Evolutionary conservation across 495 filamentous ascomycete genomes (phyloP), one percentile per base, ranked within the genome.

Genomic region (Wilcoxina mikolae): DNA sequence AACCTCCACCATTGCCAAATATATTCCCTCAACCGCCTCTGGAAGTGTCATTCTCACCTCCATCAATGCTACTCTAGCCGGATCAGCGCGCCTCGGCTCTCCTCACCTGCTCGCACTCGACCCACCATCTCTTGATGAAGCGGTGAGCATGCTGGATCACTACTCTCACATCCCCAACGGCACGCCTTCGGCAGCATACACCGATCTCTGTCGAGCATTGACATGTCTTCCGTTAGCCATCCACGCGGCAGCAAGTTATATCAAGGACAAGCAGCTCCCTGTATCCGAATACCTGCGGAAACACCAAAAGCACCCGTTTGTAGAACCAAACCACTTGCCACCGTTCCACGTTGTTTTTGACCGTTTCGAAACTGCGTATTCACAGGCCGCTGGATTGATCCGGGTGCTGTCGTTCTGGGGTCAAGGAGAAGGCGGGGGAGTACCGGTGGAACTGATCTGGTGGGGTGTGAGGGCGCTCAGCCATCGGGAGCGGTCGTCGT

Each of bases 11-110:
- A 71, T 89, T 10, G 68, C 72, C 33, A 71, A 78, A 35, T 86
- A 83, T 58, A 77, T 91, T 9, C 85, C 85, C 0, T 82, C 82
- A 62, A 78, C 77, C 18, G 73, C 70, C 54, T 73, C 78, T 47
- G 83, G 81, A 17, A 79, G 79, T 59, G 74, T 90, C 42, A 84
- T 91, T 22, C 87, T 87, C 52, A 87, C 85, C 2, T 85, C 83
- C 0, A 78, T 83, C 56, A 85, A 87, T 59, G 83, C 84, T n/a
- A 78, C 80, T 56, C 75, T 84, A 11, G 77, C 89, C 45, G 74
- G 72, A 38, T 70, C 87, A 26, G 74, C 74, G 22, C 68, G 76
- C 0, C 68, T 90, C 4, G 71, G 72, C 0, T 68, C 73, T 9
- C 56, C 67, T 42, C 69, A 78, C 56, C 74, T 72, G 1, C 71